phyloP scores from a whole-genome alignment of 2,329 filamentous ascomycete genomes.

The Teratosphaeria destructans region DNA sequence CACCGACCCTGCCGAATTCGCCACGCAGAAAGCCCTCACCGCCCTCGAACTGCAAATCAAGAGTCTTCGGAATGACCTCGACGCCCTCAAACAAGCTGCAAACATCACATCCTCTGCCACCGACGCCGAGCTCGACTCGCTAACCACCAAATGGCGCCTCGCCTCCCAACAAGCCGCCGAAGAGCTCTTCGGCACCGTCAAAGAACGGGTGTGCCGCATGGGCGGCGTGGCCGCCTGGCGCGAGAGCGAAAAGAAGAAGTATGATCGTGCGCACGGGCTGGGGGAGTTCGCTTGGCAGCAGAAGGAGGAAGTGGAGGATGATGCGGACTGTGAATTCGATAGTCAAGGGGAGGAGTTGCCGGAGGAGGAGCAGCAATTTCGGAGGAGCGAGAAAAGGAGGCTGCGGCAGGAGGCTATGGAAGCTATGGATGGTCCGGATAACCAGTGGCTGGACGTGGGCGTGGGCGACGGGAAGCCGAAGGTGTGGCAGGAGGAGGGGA shows the following conservation, averaged over 20 bases:
- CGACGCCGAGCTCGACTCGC: slow-evolving; percentile 45
- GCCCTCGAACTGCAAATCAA: slow-evolving; percentile 27
- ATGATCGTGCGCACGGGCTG: slow-evolving; percentile 17
- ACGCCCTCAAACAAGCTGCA: slow-evolving; percentile 43
- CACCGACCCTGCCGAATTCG: slow-evolving; percentile 14
- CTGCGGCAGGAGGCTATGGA: slow-evolving; percentile 38
- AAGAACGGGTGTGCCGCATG: slow-evolving; percentile 52
- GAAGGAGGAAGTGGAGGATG: slow-evolving; percentile 25
- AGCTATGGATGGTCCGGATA: slow-evolving; percentile 20
- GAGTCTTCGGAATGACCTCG: slow-evolving; percentile 37
- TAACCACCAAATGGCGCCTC: slow-evolving; percentile 52
- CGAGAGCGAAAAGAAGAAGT: slow-evolving; percentile 27
- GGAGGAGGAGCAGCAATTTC: slow-evolving; percentile 33
- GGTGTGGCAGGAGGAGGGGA: slow-evolving; percentile 23
- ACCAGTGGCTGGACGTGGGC: slow-evolving; percentile 28
- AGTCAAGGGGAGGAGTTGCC: slow-evolving; percentile 23
- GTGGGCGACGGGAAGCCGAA: slow-evolving; percentile 24
- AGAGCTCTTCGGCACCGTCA: slow-evolving; percentile 52
- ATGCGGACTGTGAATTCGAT: slow-evolving; percentile 28
- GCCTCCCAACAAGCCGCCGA: slow-evolving; percentile 56
- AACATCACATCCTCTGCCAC: slow-evolving; percentile 36
- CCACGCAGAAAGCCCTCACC: slow-evolving; percentile 15
- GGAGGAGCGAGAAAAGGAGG: slow-evolving; percentile 39
- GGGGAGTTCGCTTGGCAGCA: slow-evolving; percentile 24
- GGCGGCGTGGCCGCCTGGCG: slow-evolving; percentile 48